Percentiles rank a stretch among this genome's conserved stretches.
Conservation (phyloP, 768 basidiomycete genomes). For the Suillus spraguei region DNA sequence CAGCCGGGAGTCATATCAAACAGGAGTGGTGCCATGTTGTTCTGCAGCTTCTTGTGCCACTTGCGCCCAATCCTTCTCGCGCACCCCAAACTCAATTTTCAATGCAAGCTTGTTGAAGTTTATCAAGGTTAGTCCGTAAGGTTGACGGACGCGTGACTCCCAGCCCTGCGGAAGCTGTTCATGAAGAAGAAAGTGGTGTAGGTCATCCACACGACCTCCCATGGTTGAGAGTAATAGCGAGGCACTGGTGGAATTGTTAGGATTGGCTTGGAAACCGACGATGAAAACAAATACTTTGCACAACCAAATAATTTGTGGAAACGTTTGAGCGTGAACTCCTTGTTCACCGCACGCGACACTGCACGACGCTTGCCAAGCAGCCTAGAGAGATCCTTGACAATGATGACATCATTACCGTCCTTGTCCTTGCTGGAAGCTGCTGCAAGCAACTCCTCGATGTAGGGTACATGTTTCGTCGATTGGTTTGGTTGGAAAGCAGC, state of each 20-base stretch:
- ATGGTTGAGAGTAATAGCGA: background rate
- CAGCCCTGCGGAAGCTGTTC: background rate
- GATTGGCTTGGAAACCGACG: background rate
- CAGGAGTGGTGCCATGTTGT: background rate
- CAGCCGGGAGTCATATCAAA: background rate
- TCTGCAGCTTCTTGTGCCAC: background rate
- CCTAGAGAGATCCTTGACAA: background rate
- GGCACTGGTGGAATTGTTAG: background rate
- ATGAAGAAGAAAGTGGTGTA: background rate
- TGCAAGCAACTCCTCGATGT: background rate
- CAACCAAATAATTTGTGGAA: slow-evolving; percentile 1
- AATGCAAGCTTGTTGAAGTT: slow-evolving; percentile 2
- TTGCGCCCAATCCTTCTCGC: slow-evolving; percentile 3
- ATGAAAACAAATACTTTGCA: background rate
- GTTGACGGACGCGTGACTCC: background rate
- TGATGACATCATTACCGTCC: background rate
- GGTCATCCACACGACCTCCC: background rate
- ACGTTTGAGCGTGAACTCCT: background rate
- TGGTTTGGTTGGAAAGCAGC: background rate
- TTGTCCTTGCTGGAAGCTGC: slow-evolving; percentile 1
- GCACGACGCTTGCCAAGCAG: slow-evolving; percentile 2
- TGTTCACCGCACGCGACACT: background rate
- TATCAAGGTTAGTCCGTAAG: background rate
- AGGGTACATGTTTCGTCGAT: slow-evolving; percentile 1
- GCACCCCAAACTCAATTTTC: background rate